phyloP scores from a whole-genome alignment of 2,329 filamentous ascomycete genomes.

The Cladosporium oxysporum region DNA sequence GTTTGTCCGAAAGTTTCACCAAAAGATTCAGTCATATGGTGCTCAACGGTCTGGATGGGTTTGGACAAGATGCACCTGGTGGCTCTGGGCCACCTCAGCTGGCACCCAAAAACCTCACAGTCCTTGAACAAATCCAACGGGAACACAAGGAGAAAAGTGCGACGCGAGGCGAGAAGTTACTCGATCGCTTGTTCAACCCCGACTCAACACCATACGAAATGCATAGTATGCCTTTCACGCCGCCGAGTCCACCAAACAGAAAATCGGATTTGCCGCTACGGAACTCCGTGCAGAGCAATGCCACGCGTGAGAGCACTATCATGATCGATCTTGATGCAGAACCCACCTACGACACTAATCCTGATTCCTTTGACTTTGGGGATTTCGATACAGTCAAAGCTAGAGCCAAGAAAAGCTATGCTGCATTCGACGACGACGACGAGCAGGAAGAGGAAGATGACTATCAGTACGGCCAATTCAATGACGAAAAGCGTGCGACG shows the following conservation, averaged over 20 bases:
- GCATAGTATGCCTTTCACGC: conserved; percentile 52
- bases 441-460: conserved; percentile 42
- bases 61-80: conserved; percentile 20
- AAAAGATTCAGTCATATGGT: conserved; percentile 38
- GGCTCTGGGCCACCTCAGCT: conserved; percentile 20
- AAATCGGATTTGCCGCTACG: conserved; percentile 41
- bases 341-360: conserved; percentile 39
- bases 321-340: conserved; percentile 59
- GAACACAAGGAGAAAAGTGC: conserved; percentile 60
- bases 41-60: conserved; percentile 23
- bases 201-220: conserved; percentile 60
- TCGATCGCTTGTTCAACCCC: conserved; percentile 61
- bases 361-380: conserved; percentile 47
- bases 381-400: conserved; percentile 59
- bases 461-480: conserved; percentile 36
- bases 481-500: conserved; percentile 44
- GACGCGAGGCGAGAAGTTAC: conserved; percentile 56
- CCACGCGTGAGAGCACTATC: conserved; percentile 53
- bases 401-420: conserved; percentile 37
- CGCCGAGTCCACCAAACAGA: conserved; percentile 35
- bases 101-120: conserved; percentile 25
- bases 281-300: conserved; percentile 38
- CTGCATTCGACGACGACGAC: conserved; percentile 36
- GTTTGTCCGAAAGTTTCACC: conserved; percentile 60
- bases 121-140: conserved; percentile 43